phyloP scores from a whole-genome alignment of 306 rosid genomes.

The Boehmeria nivea region DNA sequence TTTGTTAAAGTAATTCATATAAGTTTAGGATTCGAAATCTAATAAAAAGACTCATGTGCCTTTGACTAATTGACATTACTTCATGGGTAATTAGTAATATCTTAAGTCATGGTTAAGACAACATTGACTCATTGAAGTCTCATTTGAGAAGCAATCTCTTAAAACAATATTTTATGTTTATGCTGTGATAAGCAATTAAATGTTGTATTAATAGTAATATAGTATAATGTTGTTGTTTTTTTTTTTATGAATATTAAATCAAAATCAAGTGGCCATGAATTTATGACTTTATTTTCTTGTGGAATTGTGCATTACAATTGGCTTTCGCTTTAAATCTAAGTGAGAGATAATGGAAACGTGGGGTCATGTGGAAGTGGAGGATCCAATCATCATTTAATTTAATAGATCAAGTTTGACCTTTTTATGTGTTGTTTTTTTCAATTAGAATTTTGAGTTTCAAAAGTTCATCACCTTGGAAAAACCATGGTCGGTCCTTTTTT shows the following conservation, averaged over 20 bases:
- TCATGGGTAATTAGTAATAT: neutral
- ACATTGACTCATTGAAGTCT: neutral
- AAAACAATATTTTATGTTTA: neutral
- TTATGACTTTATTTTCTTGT: neutral
- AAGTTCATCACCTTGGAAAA: neutral
- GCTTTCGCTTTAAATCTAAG: conserved; percentile 9
- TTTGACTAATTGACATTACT: neutral
- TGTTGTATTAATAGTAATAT: too few relatives aligned
- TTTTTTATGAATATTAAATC: neutral
- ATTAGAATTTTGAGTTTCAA: neutral
- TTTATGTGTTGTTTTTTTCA: too few relatives aligned
- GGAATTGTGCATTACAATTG: neutral
- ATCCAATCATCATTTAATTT: neutral
- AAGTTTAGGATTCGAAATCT: too few relatives aligned
- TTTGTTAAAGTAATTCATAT: too few relatives aligned
- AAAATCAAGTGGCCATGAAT: neutral
- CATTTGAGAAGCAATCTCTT: neutral
- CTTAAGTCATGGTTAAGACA: neutral
- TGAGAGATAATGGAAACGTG: conserved; percentile 4
- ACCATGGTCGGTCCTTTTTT: conserved; percentile 3
- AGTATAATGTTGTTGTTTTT: neutral
- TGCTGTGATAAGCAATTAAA: neutral
- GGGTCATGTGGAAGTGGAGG: conserved; percentile 8
- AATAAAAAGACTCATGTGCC: too few relatives aligned
- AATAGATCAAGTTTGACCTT: conserved; percentile 1